A percentile compares a stretch with the other conserved stretches of the same genome.
These are phyloP conservation scores for Solanum clarkiae DNA, from an alignment of 257 asterid species.

Conservation along the genomic window DNA sequence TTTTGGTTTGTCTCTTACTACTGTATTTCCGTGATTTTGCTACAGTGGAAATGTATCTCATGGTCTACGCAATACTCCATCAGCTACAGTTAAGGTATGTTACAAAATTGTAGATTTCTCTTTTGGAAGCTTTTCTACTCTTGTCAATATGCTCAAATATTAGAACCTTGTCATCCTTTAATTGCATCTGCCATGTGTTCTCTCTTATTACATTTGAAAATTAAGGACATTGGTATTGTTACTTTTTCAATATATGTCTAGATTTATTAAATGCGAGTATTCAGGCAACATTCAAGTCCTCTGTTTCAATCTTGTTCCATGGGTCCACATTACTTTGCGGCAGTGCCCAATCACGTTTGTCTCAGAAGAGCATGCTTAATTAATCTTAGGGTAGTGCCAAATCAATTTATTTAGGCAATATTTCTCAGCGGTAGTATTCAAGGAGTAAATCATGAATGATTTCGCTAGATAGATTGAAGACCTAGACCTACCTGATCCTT, in stretches of 20 bases:
- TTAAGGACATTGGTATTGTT: not conserved
- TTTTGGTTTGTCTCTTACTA: not conserved
- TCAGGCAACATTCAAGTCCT: not conserved
- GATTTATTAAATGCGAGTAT: not conserved
- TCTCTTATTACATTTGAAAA: not conserved
- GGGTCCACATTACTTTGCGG: not conserved
- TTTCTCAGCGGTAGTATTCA: not conserved
- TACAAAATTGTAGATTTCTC: not conserved
- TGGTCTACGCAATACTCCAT: conserved; percentile 76
- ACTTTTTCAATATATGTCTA: not conserved
- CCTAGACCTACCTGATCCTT: no score
- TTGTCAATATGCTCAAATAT: not conserved
- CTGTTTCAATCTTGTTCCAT: not conserved
- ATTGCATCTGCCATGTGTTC: not conserved
- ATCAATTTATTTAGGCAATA: not conserved
- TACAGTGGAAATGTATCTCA: conserved; percentile 75
- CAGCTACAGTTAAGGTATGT: conserved; percentile 68
- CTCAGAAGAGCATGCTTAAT: not conserved
- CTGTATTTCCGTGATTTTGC: conserved; percentile 6
- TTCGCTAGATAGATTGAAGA: no score
- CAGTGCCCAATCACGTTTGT: not conserved
- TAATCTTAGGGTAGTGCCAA: not conserved
- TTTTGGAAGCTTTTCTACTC: not conserved
- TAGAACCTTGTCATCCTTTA: not conserved
- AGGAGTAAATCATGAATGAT: not conserved